Evolutionary conservation across 208 protist genomes (phyloP).

Genomic region (Herpetomonas samuelpessoai): DNA sequence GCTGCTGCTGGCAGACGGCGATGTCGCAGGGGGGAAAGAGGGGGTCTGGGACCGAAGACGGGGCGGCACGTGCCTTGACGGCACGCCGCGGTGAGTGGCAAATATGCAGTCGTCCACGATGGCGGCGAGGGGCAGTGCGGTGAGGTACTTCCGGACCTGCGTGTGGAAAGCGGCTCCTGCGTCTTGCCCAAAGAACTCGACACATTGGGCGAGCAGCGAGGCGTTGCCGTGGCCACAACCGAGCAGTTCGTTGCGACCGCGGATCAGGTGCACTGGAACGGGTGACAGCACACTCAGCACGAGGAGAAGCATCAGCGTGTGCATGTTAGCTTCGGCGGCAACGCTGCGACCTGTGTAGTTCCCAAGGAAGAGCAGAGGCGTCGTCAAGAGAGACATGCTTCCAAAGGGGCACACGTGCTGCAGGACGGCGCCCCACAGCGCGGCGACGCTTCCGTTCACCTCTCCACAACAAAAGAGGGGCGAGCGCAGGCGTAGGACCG

Average conservation of each 20-base stretch:
- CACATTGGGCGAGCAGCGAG: conserved; percentile 73
- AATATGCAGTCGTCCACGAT: conserved; percentile 85
- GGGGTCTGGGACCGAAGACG: too few species aligned
- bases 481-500: conserved; percentile 36
- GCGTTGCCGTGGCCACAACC: too few species aligned
- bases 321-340: too few species aligned
- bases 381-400: conserved; percentile 45
- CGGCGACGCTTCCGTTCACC: conserved; percentile 69
- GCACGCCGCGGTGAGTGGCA: conserved; percentile 87
- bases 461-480: conserved; percentile 73
- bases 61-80: too few species aligned
- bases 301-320: conserved; percentile 64
- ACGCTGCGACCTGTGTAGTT: too few species aligned
- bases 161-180: conserved; percentile 64
- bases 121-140: conserved; percentile 68
- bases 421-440: conserved; percentile 44
- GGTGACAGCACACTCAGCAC: conserved; percentile 63
- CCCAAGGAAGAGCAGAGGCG: conserved; percentile 94
- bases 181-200: conserved; percentile 50
- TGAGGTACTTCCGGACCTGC: conserved; percentile 70
- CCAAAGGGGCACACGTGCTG: conserved; percentile 32
- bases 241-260: conserved; percentile 66
- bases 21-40: too few species aligned
- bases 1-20: neutral
- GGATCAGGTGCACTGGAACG: conserved; percentile 69